Percentiles rank a stretch among this genome's conserved stretches.
Evolutionary conservation across 2,329 filamentous ascomycete species (phyloP).

Genomic region (Talaromyces sp.): DNA sequence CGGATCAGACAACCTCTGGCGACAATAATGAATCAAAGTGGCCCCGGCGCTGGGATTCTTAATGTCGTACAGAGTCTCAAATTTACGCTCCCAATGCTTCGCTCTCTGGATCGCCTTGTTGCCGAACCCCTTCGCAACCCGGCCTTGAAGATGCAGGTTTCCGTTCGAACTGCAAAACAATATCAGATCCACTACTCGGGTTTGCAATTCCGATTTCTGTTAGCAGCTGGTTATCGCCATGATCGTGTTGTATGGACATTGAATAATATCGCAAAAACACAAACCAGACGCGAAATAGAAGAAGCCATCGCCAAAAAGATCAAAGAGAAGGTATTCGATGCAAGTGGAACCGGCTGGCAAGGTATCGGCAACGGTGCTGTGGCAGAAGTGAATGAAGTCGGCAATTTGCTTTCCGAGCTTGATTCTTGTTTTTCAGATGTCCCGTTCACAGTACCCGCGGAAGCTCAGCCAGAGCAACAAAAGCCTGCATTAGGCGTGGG

Average conservation of each 20-base stretch:
- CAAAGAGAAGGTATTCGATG: slow-evolving; percentile 28
- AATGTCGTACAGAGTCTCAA: slow-evolving; percentile 25
- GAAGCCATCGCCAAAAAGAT: slow-evolving; percentile 18
- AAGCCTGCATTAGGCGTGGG: not conserved
- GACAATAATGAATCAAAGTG: slow-evolving; percentile 27
- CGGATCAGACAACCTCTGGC: slow-evolving; percentile 35
- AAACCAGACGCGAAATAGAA: slow-evolving; percentile 14
- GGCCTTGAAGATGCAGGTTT: slow-evolving; percentile 25
- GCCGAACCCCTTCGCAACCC: slow-evolving; percentile 17
- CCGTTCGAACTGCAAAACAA: slow-evolving; percentile 28
- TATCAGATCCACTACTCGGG: slow-evolving; percentile 32
- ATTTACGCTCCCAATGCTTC: slow-evolving; percentile 33
- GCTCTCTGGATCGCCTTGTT: slow-evolving; percentile 30
- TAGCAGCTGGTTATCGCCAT: slow-evolving; percentile 22
- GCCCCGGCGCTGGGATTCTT: slow-evolving; percentile 24
- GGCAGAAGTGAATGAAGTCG: slow-evolving; percentile 25
- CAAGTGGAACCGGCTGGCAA: slow-evolving; percentile 34
- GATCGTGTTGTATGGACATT: slow-evolving; percentile 30
- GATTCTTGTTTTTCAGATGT: slow-evolving; percentile 22
- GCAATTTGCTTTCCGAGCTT: slow-evolving; percentile 26
- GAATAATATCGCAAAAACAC: slow-evolving; percentile 20
- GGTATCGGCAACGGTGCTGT: slow-evolving; percentile 34
- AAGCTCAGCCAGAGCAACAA: not conserved
- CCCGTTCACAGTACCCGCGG: not conserved
- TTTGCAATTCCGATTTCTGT: slow-evolving; percentile 26